Percentiles rank a stretch among this genome's conserved stretches.
These are phyloP conservation scores for Strobilomyces confusus DNA, from an alignment of 768 basidiomycete species.

Conservation along the genomic window DNA sequence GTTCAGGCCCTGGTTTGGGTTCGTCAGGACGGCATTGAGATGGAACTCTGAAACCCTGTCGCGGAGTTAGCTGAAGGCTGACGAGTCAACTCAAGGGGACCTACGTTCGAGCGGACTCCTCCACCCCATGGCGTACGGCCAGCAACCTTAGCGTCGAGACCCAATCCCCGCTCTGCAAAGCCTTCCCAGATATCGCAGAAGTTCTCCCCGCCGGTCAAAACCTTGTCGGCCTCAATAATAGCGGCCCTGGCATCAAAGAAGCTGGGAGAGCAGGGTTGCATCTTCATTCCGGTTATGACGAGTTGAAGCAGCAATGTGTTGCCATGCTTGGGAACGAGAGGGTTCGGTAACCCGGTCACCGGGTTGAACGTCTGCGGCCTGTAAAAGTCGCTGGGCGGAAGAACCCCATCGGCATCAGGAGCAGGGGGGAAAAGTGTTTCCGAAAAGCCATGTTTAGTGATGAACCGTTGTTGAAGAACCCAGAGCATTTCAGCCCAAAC, in stretches of 20 bases:
- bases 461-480: conserved; percentile 70
- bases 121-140: conserved; percentile 91
- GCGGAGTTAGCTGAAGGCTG: not conserved
- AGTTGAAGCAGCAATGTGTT: conserved; percentile 85
- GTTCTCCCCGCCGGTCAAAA: conserved; percentile 93
- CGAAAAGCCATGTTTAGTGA: conserved; percentile 78
- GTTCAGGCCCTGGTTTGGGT: conserved; percentile 13
- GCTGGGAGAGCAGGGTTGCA: conserved; percentile 85
- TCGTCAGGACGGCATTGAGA: conserved; percentile 33
- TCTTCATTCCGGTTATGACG: conserved; percentile 89
- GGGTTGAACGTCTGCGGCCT: conserved; percentile 34
- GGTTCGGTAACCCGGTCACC: conserved; percentile 27
- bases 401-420: conserved; percentile 56
- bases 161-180: conserved; percentile 81
- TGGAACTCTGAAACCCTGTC: conserved; percentile 41
- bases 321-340: conserved; percentile 84
- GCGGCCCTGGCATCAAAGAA: conserved; percentile 91
- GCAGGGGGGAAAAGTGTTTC: conserved; percentile 78
- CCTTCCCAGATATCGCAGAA: conserved; percentile 81
- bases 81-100: conserved; percentile 2
- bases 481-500: conserved; percentile 94
- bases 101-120: conserved; percentile 71
- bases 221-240: conserved; percentile 85
- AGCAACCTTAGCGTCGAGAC: conserved; percentile 66
- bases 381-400: conserved; percentile 73